A percentile compares a stretch with the other conserved stretches of the same genome.
Evolutionary conservation across 2,329 filamentous ascomycete species (phyloP).

Genomic region (Aaosphaeria pasadenensis): DNA sequence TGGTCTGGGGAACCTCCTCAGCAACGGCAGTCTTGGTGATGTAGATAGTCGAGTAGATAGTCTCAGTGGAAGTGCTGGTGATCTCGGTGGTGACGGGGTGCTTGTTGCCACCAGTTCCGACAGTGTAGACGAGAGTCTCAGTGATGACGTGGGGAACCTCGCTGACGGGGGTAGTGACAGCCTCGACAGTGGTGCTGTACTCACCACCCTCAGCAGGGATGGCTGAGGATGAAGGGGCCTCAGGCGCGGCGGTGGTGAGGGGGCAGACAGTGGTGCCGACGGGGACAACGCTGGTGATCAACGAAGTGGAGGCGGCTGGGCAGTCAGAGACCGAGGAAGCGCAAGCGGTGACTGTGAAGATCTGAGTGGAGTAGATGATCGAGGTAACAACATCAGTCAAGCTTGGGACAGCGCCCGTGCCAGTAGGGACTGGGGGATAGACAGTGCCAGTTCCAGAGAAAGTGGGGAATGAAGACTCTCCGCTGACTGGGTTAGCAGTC

Average conservation of each 20-base stretch:
- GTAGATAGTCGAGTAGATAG: slow-evolving; percentile 30
- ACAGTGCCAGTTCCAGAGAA: slow-evolving; percentile 6
- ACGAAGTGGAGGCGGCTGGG: slow-evolving; percentile 30
- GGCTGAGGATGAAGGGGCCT: slow-evolving; percentile 4
- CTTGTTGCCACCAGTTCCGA: slow-evolving; percentile 39
- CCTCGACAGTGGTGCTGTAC: slow-evolving; percentile 1
- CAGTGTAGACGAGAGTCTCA: slow-evolving; percentile 43
- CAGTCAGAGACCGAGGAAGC: slow-evolving; percentile 36
- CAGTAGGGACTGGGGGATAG: slow-evolving; percentile 19
- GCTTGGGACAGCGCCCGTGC: slow-evolving; percentile 17
- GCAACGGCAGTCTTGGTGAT: slow-evolving; percentile 18
- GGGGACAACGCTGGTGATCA: slow-evolving; percentile 40
- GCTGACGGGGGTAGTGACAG: slow-evolving; percentile 14
- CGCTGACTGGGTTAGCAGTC: background rate
- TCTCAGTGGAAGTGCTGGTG: slow-evolving; percentile 27
- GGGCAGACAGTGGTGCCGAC: slow-evolving; percentile 46
- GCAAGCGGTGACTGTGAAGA: slow-evolving; percentile 41
- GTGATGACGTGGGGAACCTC: slow-evolving; percentile 35
- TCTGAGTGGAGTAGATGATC: slow-evolving; percentile 43
- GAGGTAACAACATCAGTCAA: slow-evolving; percentile 36
- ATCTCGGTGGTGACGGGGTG: slow-evolving; percentile 44
- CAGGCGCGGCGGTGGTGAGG: slow-evolving; percentile 8
- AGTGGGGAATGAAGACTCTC: background rate
- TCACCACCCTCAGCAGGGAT: slow-evolving; percentile 4
- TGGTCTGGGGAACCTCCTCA: slow-evolving; percentile 4